Evolutionary conservation across 2,329 filamentous ascomycete genomes (phyloP), one percentile per base, ranked within the genome.

Genomic region (Claviceps pazoutovae): DNA sequence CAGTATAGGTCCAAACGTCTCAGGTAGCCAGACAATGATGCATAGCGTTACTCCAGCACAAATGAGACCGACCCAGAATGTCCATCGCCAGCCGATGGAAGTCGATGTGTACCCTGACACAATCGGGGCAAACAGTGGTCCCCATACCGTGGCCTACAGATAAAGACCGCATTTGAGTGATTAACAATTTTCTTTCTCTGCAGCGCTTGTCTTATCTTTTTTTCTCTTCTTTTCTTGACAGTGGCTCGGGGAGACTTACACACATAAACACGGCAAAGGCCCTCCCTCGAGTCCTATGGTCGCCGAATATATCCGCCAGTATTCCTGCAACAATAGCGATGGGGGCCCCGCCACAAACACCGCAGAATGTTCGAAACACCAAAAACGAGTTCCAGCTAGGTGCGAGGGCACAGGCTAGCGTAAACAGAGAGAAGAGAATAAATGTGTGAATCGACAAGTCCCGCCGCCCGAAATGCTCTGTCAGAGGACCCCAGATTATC

Each of bases 51-150:
- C 66, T 21, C 77, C 83, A 2, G 84, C 84, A 51, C 86, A 72
- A 17, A 89, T 85, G 16, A 86, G 70, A 13, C 71, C 82, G 23
- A 88, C 74, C 77, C 83, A 87, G 60, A 86, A 86, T 1, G 75
- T 68, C 84, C 83, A 87, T 44, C 79, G 74, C 84, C 83, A 87
- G 23, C 75, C 76, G 34, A 84, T 73, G 1, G 71, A 72, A 1
- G 70, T 62, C 1, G 78, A 70, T 37, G 78, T 74, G 64, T 75
- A 86, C 6, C 83, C 83, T 0, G 79, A 80, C 19, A 84, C 72
- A 17, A 84, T 76, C 2, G 83, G 83, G 0, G 80, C 78, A 2
- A 83, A 64, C 13, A 86, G 71, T 0, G 82, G 83, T 0, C 84
- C 84, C 47, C 79, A 79, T 0, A 78, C 74, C 4, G 83, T 87